phyloP scores from a whole-genome alignment of 1,284 basidiomycete species.

The Malassezia cuniculi region DNA sequence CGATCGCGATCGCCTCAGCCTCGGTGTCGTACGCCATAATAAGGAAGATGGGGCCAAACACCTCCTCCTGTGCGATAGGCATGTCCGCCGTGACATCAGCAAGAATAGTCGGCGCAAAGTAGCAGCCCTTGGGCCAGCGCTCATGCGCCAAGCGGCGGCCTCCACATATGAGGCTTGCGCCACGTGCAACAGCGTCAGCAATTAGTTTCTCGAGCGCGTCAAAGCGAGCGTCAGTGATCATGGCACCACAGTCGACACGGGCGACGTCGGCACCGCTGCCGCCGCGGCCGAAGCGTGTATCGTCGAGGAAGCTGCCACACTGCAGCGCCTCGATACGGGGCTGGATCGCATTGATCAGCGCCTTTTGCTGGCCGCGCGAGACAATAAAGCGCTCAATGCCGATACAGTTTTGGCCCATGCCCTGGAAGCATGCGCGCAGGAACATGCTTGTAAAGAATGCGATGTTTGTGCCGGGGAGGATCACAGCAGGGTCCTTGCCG shows the following conservation, averaged over 20 bases:
- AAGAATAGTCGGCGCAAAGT: conserved; percentile 76
- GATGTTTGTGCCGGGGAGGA: conserved; percentile 49
- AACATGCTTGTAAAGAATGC: conserved; percentile 48
- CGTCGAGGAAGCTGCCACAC: conserved; percentile 33
- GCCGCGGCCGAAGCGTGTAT: conserved; percentile 19
- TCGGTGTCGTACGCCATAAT: conserved; percentile 49
- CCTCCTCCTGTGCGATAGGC: conserved; percentile 36
- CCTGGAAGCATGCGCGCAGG: conserved; percentile 51
- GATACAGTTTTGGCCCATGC: conserved; percentile 83
- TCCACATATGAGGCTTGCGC: conserved; percentile 60
- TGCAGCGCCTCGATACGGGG: conserved; percentile 25
- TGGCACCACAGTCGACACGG: conserved; percentile 60
- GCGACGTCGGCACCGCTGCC: background rate
- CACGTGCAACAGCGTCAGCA: conserved; percentile 57
- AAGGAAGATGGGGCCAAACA: conserved; percentile 39
- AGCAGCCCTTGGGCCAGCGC: conserved; percentile 55
- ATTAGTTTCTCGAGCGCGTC: conserved; percentile 59
- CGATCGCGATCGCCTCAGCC: conserved; percentile 71
- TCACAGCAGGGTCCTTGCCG: conserved; percentile 51
- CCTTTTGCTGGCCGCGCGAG: conserved; percentile 59
- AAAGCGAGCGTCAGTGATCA: conserved; percentile 63
- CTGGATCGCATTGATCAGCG: conserved; percentile 12
- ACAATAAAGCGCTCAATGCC: conserved; percentile 82
- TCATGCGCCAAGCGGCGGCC: conserved; percentile 56
- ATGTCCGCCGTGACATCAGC: conserved; percentile 56